Evolutionary conservation across 108 stramenopile species (phyloP).

Genomic region (Fragilaria radians): DNA sequence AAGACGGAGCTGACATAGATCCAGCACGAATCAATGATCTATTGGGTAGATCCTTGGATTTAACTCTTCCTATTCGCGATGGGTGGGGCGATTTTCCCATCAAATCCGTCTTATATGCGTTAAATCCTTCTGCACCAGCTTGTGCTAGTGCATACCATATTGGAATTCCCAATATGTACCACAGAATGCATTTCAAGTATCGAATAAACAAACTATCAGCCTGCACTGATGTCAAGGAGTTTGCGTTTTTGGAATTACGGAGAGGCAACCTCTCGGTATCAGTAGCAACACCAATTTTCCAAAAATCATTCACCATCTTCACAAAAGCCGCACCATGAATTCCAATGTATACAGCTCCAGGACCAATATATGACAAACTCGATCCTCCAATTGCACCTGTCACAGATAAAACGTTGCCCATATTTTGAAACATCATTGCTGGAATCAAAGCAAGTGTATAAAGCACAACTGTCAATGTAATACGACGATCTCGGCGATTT

Average conservation of each 20-base stretch:
- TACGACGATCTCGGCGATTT: slow-evolving; percentile 60
- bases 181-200: slow-evolving; percentile 29
- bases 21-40: slow-evolving; percentile 17
- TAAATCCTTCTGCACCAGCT: slow-evolving; percentile 40
- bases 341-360: slow-evolving; percentile 67
- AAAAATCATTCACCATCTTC: slow-evolving; percentile 36
- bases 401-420: slow-evolving; percentile 55
- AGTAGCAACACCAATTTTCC: slow-evolving; percentile 14
- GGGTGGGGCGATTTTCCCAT: slow-evolving; percentile 73
- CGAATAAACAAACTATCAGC: neutral
- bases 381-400: slow-evolving; percentile 65
- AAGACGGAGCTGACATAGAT: no score
- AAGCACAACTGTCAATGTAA: slow-evolving; percentile 55
- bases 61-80: slow-evolving; percentile 59
- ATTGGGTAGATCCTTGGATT: slow-evolving; percentile 6
- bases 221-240: neutral
- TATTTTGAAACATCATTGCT: slow-evolving; percentile 46
- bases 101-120: slow-evolving; percentile 38
- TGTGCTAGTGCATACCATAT: slow-evolving; percentile 57
- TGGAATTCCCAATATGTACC: slow-evolving; percentile 61
- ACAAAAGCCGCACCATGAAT: slow-evolving; percentile 73
- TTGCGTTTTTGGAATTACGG: neutral
- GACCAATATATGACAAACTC: slow-evolving; percentile 72
- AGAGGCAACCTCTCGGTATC: neutral
- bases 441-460: slow-evolving; percentile 63